phyloP scores from a whole-genome alignment of 805 yeast genomes.

The Martiniozyma abietophila region DNA sequence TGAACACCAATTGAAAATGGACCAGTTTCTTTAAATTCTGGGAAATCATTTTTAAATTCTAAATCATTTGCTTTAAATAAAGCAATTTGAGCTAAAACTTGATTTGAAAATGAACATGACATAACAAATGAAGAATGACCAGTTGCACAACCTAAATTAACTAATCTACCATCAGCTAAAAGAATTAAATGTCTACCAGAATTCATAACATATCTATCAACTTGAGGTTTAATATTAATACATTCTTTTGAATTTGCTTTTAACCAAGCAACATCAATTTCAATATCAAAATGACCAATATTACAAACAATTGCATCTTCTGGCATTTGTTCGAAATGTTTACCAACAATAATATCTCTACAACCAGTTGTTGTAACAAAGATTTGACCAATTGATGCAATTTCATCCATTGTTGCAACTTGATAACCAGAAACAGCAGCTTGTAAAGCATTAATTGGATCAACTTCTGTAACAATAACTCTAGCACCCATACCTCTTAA shows the following conservation, averaged over 20 bases:
- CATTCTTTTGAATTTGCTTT: constrained; percentile 88
- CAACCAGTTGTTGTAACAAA: constrained; percentile 99
- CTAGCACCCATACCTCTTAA: constrained; percentile 99
- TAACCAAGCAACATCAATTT: constrained; percentile 98
- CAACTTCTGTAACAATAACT: constrained; percentile 93
- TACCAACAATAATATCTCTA: constrained; percentile 91
- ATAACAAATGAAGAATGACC: constrained; percentile 98
- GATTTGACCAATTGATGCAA: constrained; percentile 87
- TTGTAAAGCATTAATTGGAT: constrained; percentile 98
- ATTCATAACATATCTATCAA: constrained; percentile 88
- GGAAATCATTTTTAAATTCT: constrained; percentile 67
- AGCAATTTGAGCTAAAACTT: constrained; percentile 97
- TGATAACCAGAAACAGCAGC: constrained; percentile 99
- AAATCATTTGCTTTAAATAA: constrained; percentile 81
- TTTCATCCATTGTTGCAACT: constrained; percentile 92
- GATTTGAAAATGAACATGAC: constrained; percentile 99
- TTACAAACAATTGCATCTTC: constrained; percentile 99
- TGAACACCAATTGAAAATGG: constrained; percentile 90
- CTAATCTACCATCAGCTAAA: constrained; percentile 98
- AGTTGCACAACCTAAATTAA: constrained; percentile 99
- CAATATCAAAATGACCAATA: constrained; percentile 99
- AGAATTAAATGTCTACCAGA: constrained; percentile 90
- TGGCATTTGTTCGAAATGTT: constrained; percentile 88
- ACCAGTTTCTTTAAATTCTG: constrained; percentile 90
- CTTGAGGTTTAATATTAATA: constrained; percentile 98